Percentiles rank a stretch among this genome's conserved stretches.
Evolutionary conservation across 139 green algal genomes (phyloP).

Genomic region (Chlamydomonas sphaeroides): DNA sequence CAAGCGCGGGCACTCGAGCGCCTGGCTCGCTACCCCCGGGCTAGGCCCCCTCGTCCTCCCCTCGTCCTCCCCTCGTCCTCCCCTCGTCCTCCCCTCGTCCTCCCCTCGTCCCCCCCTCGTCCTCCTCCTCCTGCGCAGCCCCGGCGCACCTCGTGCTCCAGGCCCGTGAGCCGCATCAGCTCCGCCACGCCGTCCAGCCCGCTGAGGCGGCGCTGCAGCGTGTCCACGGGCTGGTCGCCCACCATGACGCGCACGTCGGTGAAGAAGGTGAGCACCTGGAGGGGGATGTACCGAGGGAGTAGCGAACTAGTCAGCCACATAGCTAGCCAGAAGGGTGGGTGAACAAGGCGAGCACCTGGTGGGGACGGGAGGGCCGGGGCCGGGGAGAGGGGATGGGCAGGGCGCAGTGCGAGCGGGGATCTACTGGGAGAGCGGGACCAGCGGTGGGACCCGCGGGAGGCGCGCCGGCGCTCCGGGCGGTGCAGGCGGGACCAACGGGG

Average conservation of each 20-base stretch:
- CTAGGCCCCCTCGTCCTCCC: too few species aligned
- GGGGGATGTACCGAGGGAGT: background rate
- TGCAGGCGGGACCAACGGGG: too few species aligned
- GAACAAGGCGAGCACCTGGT: too few species aligned
- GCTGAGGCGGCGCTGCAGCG: background rate
- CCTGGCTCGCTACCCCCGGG: too few species aligned
- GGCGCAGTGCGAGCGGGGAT: too few species aligned
- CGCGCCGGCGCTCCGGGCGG: too few species aligned
- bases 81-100: background rate
- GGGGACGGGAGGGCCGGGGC: background rate
- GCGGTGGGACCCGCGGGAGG: too few species aligned
- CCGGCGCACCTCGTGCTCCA: background rate
- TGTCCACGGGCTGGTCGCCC: slow-evolving; percentile 12
- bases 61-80: background rate
- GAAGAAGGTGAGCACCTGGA: slow-evolving; percentile 35
- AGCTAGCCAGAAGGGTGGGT: background rate
- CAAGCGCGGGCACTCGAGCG: too few species aligned
- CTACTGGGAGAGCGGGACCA: too few species aligned
- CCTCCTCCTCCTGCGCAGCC: background rate
- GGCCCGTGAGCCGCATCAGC: slow-evolving; percentile 13
- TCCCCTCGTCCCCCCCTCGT: background rate
- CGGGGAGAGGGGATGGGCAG: background rate
- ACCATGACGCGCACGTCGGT: slow-evolving; percentile 18
- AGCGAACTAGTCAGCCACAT: too few species aligned
- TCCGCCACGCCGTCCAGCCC: slow-evolving; percentile 33